phyloP scores from a whole-genome alignment of 208 protist genomes.

The Tritrichomonas musculus region DNA sequence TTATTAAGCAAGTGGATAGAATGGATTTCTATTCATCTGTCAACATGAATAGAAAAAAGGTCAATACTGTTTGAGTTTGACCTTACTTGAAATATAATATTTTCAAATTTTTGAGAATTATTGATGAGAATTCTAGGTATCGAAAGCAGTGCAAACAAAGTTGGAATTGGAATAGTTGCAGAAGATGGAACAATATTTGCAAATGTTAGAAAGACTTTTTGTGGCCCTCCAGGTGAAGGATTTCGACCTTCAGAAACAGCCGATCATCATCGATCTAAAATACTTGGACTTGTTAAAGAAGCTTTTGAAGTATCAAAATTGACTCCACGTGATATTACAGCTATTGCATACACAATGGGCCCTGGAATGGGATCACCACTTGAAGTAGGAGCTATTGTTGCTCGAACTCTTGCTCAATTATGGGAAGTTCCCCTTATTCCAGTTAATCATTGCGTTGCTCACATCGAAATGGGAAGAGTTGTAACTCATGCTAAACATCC shows the following conservation, averaged over 20 bases:
- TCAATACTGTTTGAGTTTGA: too few relatives aligned
- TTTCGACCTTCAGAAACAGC: conserved; percentile 95
- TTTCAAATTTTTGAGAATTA: neutral
- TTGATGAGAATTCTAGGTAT: conserved; percentile 81
- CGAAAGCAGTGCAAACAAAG: conserved; percentile 97
- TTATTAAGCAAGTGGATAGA: too few relatives aligned
- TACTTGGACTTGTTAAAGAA: conserved; percentile 61
- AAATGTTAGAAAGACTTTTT: conserved; percentile 91
- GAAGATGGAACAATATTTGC: conserved; percentile 77
- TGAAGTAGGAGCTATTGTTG: conserved; percentile 65
- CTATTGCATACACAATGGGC: conserved; percentile 89
- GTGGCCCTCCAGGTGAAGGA: conserved; percentile 84
- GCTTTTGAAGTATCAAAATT: conserved; percentile 76
- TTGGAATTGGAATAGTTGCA: conserved; percentile 90
- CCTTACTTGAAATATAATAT: too few relatives aligned
- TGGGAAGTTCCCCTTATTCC: conserved; percentile 81
- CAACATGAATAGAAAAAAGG: too few relatives aligned
- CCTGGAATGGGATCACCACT: conserved; percentile 90
- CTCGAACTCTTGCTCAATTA: conserved; percentile 63
- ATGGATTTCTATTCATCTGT: too few relatives aligned
- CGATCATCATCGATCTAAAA: conserved; percentile 76
- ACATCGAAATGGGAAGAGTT: conserved; percentile 98
- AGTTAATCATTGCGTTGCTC: conserved; percentile 98
- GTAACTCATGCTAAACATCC: conserved; percentile 81
- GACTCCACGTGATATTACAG: conserved; percentile 65